A percentile compares a stretch with the other conserved stretches of the same genome.
These are phyloP conservation scores for Alternaria novae-zelandiae DNA, from an alignment of 2,329 filamentous ascomycete species.

Conservation along the genomic window DNA sequence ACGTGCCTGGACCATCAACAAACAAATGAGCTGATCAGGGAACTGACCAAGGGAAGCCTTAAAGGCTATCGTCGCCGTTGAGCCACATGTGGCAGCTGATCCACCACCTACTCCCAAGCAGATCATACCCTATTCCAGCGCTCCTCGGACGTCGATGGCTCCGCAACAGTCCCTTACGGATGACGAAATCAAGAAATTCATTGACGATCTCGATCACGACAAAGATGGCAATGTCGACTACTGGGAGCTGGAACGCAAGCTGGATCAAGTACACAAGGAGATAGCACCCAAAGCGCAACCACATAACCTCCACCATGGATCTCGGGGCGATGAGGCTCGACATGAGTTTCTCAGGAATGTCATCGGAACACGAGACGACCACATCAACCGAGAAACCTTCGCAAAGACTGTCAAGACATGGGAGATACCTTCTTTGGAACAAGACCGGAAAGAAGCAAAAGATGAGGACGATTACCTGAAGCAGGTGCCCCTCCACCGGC, in stretches of 20 bases:
- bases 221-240: slow-evolving; percentile 61
- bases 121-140: neutral
- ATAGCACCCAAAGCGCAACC: slow-evolving; percentile 56
- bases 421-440: slow-evolving; percentile 58
- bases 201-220: slow-evolving; percentile 61
- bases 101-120: neutral
- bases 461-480: slow-evolving; percentile 57
- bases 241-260: slow-evolving; percentile 59
- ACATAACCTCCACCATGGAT: slow-evolving; percentile 54
- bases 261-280: slow-evolving; percentile 61
- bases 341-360: slow-evolving; percentile 61
- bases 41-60: slow-evolving; percentile 13
- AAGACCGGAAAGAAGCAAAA: slow-evolving; percentile 56
- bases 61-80: slow-evolving; percentile 1
- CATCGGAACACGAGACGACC: slow-evolving; percentile 53
- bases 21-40: slow-evolving; percentile 1
- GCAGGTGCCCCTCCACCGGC: slow-evolving; percentile 54
- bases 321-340: slow-evolving; percentile 50
- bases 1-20: slow-evolving; percentile 30
- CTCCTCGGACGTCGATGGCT: slow-evolving; percentile 25
- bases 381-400: slow-evolving; percentile 58
- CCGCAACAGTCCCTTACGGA: slow-evolving; percentile 44
- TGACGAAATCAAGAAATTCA: slow-evolving; percentile 60
- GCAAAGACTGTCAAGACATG: slow-evolving; percentile 52
- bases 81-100: neutral